Evolutionary conservation across 208 protist species (phyloP), one percentile per base, ranked within the genome.

Genomic region (Acanthamoeba sp.): DNA sequence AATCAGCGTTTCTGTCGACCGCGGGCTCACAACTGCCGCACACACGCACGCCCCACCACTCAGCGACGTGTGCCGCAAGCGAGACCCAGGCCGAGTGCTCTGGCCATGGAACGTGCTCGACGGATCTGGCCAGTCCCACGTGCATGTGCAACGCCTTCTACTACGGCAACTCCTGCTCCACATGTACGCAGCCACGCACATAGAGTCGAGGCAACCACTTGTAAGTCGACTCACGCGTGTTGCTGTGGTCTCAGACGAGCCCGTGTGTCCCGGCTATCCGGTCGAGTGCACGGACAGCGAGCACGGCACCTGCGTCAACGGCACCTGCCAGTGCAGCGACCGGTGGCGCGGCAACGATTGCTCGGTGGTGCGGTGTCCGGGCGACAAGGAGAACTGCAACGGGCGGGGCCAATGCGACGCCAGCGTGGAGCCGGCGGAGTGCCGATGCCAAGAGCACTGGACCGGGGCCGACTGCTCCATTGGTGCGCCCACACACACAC

Each of bases 371-470:
- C 71, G 71, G 36, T 82, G 71, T 22, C 71, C 71, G 2, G 38
- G 71, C 18, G 71, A 2, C 9, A 29, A 82, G 71, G 71, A 82
- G 71, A 82, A 82, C 71, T 82, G 71, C 71, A 82, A 82, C 40
- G 71, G 71, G 62, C 62, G 62, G n/a, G 71, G 71, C 40, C 16
- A 40, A 20, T 82, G 71, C 40, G 36, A 82, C 32, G 6, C n/a
- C 14, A 82, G 71, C 71, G 71, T 82, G 71, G 22, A 27, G 34
- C 71, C 71, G 20, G 71, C 71, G 22, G 38, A 48, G 40, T 82
- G 71, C 18, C 34, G 32, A 20, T 82, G 71, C 40, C 2, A 82
- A 1, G 71, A 48, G 24, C 18, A 29, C 22, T 82, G 71, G 71
- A 82, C 71, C 71, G 71, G 71, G 16, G 36, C 71, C 38, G 71